Evolutionary conservation across 148 eudicot genomes (phyloP), one percentile per base, ranked within the genome.

Genomic region (Rhododendron vialii): DNA sequence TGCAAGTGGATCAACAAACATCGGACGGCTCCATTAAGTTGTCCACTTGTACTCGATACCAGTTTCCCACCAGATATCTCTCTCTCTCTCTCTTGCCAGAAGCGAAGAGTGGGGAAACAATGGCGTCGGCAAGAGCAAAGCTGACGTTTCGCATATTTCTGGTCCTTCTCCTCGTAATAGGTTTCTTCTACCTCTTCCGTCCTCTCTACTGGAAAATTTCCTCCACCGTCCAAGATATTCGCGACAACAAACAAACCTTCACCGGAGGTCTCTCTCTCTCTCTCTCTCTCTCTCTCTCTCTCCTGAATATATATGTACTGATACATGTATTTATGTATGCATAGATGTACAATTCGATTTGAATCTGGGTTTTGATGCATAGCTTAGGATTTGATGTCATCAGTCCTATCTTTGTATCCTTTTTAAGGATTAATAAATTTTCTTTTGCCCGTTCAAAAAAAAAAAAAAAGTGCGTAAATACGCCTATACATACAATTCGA

Each of bases 171-270:
- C 38, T 85, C 36, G 50, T 90, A 10, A 55, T 91, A 36, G 77
- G 71, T n/a, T 82, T 92, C 84, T 92, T 90, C 91, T 91, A 88
- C 85, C 90, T 89, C 83, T 90, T 87, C 41, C 93, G 92, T 4
- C 94, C 94, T 74, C 91, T 92, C 85, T 92, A 92, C 91, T 92
- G 94, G 94, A 92, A 92, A 84, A 90, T 92, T 89, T 91, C 93
- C 80, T 93, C 93, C 88, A 91, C 93, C 57, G 57, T 91, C 82
- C 94, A 92, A 82, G 93, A 92, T 45, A 91, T 91, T 85, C 93
- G 90, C 5, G 84, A 87, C 53, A 90, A 92, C 86, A 89, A 91
- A 85, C 94, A 89, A 83, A 92, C 93, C 84, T 92, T 92, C 63
- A 69, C 89, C 20, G 91, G 90, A 89, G 94, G 94, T 90, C 76